phyloP scores from a whole-genome alignment of 768 basidiomycete genomes.

The Suillus subluteus region DNA sequence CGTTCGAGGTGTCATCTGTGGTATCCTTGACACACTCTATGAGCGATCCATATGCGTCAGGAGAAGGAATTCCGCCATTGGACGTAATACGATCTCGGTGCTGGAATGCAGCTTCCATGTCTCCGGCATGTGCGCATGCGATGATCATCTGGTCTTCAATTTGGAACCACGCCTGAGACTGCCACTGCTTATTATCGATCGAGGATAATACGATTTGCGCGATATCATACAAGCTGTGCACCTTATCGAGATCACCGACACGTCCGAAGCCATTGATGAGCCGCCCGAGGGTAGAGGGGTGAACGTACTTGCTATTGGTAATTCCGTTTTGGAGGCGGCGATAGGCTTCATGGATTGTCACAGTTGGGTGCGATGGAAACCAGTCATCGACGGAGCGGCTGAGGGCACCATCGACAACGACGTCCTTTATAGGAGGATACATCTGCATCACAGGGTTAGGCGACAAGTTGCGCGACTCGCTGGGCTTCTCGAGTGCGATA shows the following conservation, averaged over 20 bases:
- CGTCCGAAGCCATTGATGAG: constrained; percentile 77
- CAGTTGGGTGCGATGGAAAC: constrained; percentile 30
- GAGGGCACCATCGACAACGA: constrained; percentile 30
- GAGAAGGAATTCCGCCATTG: constrained; percentile 75
- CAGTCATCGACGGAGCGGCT: constrained; percentile 38
- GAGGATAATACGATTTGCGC: constrained; percentile 64
- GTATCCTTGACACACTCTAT: constrained; percentile 90
- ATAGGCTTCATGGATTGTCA: constrained; percentile 48
- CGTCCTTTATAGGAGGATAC: constrained; percentile 15
- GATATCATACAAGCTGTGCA: constrained; percentile 65
- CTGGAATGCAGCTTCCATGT: constrained; percentile 77
- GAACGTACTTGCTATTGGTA: constrained; percentile 43
- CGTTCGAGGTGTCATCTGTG: constrained; percentile 92
- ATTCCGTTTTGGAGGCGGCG: constrained; percentile 50
- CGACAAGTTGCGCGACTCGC: not conserved
- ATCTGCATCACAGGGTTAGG: constrained; percentile 12
- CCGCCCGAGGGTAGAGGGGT: constrained; percentile 53
- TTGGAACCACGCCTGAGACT: constrained; percentile 66
- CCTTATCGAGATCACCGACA: constrained; percentile 57
- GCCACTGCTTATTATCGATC: constrained; percentile 47
- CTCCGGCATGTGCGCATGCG: constrained; percentile 79
- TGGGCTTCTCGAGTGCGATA: constrained; percentile 5
- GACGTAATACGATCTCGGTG: constrained; percentile 80
- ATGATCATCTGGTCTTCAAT: constrained; percentile 92
- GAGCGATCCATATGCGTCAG: constrained; percentile 91